Evolutionary conservation across 345 rosid genomes (phyloP).

Genomic region (Dipteronia sinensis): DNA sequence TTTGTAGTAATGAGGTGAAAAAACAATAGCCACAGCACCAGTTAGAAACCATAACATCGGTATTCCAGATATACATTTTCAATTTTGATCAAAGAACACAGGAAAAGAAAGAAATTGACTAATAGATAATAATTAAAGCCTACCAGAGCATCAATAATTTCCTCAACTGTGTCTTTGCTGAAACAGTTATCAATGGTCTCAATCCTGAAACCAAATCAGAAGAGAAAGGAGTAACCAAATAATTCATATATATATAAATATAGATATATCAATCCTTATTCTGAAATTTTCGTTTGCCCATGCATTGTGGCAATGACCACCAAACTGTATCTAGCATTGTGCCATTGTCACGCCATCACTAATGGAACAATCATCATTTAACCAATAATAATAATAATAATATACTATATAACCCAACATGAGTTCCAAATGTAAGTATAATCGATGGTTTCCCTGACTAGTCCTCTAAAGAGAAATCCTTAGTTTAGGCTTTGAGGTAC

Average conservation of each 20-base stretch:
- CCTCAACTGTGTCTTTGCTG: conserved; percentile 81
- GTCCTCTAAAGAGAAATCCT: background rate
- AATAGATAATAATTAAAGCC: conserved; percentile 24
- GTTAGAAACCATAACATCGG: background rate
- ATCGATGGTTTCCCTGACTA: background rate
- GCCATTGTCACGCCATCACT: background rate
- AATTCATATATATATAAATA: background rate
- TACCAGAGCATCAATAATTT: conserved; percentile 83
- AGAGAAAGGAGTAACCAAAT: background rate
- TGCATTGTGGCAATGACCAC: background rate
- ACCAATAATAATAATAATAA: background rate
- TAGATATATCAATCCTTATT: conserved; percentile 5
- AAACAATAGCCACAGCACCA: background rate
- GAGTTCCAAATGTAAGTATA: background rate
- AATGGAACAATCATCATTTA: background rate
- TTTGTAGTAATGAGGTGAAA: background rate
- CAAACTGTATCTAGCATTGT: background rate
- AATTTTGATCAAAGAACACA: background rate
- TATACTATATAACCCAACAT: background rate
- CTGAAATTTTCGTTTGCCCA: background rate
- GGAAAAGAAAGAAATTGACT: background rate
- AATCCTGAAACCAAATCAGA: conserved; percentile 53
- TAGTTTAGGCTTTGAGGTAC: background rate
- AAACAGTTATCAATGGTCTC: conserved; percentile 80
- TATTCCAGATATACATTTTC: background rate